These are phyloP conservation scores for Trichosporon asahii DNA, from an alignment of 1,284 basidiomycete species.

Conservation along the genomic window DNA sequence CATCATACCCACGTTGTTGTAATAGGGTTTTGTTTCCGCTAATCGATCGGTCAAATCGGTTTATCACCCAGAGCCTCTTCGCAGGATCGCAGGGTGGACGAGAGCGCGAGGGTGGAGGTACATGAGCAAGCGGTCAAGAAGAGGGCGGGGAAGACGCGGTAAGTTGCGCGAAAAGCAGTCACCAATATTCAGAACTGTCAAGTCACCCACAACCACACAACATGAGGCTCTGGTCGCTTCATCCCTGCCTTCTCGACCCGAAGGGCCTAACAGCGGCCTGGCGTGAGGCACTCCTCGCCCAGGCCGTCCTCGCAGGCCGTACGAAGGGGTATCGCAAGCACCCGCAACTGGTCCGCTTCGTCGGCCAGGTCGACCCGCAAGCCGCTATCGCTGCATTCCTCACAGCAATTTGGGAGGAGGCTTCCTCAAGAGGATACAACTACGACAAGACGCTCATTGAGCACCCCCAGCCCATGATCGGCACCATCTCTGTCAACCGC, in stretches of 20 bases:
- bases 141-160: not conserved
- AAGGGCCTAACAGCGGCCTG: conserved; percentile 12
- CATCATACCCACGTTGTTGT: not conserved
- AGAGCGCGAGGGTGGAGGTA: not conserved
- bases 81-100: not conserved
- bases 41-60: not conserved
- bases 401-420: conserved; percentile 7
- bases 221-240: conserved; percentile 18
- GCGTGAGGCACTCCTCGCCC: conserved; percentile 17
- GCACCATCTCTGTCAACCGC: conserved; percentile 1
- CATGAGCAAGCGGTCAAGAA: not conserved
- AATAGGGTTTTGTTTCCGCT: not conserved
- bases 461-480: not conserved
- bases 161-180: not conserved
- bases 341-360: conserved; percentile 14
- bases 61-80: not conserved
- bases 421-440: conserved; percentile 7
- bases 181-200: not conserved
- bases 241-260: conserved; percentile 14
- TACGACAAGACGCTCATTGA: conserved; percentile 11
- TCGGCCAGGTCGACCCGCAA: not conserved
- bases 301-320: conserved; percentile 13
- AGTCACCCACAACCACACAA: not conserved
- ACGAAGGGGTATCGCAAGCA: conserved; percentile 15
- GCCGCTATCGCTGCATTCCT: conserved; percentile 15